Base-by-base conservation (phyloP, 352 stramenopile species). In the Phytophthora aleatoria region DNA sequence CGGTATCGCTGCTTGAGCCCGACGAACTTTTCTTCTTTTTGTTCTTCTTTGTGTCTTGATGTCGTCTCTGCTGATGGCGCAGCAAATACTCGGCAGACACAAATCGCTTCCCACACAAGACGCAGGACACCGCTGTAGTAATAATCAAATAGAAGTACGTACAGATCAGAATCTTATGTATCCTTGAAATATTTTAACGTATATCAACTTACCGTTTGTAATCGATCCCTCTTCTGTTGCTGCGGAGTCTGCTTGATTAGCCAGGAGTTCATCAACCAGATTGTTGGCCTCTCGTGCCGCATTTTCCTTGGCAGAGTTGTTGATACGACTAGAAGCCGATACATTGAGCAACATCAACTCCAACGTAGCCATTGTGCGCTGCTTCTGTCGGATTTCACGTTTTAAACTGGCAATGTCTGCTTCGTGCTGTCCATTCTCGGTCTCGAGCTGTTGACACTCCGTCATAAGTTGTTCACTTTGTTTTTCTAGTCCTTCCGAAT, bases 271-370 rank as follows among this genome's bases (percentile, higher is more conserved):
- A 38, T 77, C 72, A n/a, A 83, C 58, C 2, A 83, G 13, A 38
- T 12, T 49, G 27, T 86, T 82, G 2, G 66, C 69, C 11, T 69
- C 64, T 0, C 42, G 53, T 5, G 71, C 63, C 9, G 64, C 74
- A 47, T 76, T 83, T 57, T 87, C 76, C 38, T 89, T 81, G 4
- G 71, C 43, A 55, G 50, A 38, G 52, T 26, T 16, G 53, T n/a
- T 28, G 11, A 58, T 43, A 53, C 67, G 44, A 57, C 76, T 82
- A 3, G 68, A 56, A n/a, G 63, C 59, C 0, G 77, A 80, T 2
- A 75, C 74, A 47, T 89, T 92, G 24, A 92, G 72, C 5, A 95
- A 61, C 81, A 95, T 90, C 12, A 92, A 42, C 56, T 95, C 86
- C 24, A 93, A 83, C 11, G 86, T 95, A 5, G 86, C 82, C 43